A percentile compares a stretch with the other conserved stretches of the same genome.
phyloP scores from a whole-genome alignment of 352 stramenopile species.

The Phytophthora foliorum region DNA sequence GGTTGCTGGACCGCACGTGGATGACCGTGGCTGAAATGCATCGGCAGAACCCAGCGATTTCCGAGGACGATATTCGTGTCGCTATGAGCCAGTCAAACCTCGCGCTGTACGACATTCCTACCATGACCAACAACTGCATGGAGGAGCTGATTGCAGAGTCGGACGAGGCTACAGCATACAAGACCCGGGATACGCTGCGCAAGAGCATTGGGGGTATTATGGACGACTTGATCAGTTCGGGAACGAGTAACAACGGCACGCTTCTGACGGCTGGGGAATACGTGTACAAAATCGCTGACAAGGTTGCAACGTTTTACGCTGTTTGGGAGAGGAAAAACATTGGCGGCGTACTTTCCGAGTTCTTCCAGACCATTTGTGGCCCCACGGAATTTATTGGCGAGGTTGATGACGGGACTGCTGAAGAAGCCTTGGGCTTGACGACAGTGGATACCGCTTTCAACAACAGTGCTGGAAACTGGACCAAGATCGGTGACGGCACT shows the following conservation, averaged over 20 bases:
- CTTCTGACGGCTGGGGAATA: constrained; percentile 46
- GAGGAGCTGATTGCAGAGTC: constrained; percentile 44
- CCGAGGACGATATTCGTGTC: constrained; percentile 41
- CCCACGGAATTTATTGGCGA: constrained; percentile 56
- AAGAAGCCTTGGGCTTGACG: constrained; percentile 53
- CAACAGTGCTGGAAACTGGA: constrained; percentile 46
- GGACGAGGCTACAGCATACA: constrained; percentile 31
- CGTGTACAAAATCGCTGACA: constrained; percentile 49
- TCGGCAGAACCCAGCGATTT: constrained; percentile 38
- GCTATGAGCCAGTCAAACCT: constrained; percentile 48
- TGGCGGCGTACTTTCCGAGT: constrained; percentile 50
- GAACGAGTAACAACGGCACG: constrained; percentile 49
- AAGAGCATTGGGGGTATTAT: constrained; percentile 59
- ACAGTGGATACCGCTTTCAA: constrained; percentile 54
- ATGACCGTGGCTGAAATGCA: constrained; percentile 43
- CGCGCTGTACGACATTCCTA: constrained; percentile 60
- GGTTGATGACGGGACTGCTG: constrained; percentile 55
- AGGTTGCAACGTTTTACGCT: constrained; percentile 51
- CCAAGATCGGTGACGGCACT: constrained; percentile 40
- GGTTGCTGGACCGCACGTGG: constrained; percentile 41
- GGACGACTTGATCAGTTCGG: constrained; percentile 53
- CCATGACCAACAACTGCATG: constrained; percentile 54
- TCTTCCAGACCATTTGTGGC: constrained; percentile 64
- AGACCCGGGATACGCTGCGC: constrained; percentile 51
- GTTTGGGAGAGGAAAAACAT: constrained; percentile 60